Evolutionary conservation across 371 early-diverging fungal species (phyloP), one percentile per base, ranked within the genome.

Genomic region (Lichtheimia corymbifera): DNA sequence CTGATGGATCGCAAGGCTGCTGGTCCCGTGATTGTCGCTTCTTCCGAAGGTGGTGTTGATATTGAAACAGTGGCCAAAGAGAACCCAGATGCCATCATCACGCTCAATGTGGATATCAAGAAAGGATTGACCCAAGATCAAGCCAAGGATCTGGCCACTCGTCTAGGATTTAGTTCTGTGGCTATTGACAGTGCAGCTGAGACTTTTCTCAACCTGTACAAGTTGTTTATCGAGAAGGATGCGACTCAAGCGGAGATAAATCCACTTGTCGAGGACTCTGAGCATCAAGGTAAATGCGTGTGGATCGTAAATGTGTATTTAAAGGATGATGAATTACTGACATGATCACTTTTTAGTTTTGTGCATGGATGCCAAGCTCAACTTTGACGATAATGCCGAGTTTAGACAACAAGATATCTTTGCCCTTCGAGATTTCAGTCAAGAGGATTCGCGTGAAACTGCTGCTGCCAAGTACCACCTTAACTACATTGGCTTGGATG

Each of bases 401-500:
- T 97, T 96, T 88, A 93, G 96, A 73, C 99, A 98, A 80, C 82
- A 89, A 83, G 97, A 91, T 55, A 84, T 97, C 52, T 91, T 92
- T 66, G 79, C 65, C 20, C 86, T 96, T 55, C 91, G 97, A 66
- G 98, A 98, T 80, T 85, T 87, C 62, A 85, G 90, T 61, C 98
- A 97, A 86, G 97, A 97, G 82, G 99, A 98, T 77, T 82, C 93
- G 40, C 94, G 99, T 80, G 99, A 98, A 83, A 97, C 96, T 54
- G 88, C 90, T 66, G 99, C 99, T 62, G 92, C 94, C 79, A 91
- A 98, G 82, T 90, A 89, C 86, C 88, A 95, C 76, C 88, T 98
- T 65, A 97, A 98, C 91, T 98, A 98, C 88, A 97, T 98, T 87
- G 98, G 98, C 63, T 83, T 98, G 53, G 97, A 98, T 64, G 99